Percentiles rank a stretch among this genome's conserved stretches.
phyloP scores from a whole-genome alignment of 768 basidiomycete species.

The Boletus vinaceobasis region DNA sequence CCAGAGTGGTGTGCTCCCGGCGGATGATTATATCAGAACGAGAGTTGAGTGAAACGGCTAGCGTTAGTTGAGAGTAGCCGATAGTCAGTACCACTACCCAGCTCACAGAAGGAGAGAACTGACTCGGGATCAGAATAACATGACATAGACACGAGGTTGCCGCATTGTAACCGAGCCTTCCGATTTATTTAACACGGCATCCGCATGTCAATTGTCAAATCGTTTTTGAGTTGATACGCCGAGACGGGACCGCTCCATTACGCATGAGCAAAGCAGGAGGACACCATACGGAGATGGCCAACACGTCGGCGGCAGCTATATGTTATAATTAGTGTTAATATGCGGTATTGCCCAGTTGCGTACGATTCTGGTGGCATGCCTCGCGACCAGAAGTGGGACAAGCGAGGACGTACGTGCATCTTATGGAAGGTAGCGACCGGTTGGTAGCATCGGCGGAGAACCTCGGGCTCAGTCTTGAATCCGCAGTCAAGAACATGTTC shows the following conservation, averaged over 20 bases:
- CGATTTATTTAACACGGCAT: not conserved
- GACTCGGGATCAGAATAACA: not conserved
- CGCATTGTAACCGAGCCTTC: not conserved
- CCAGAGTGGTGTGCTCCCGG: constrained; percentile 75
- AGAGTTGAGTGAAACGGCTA: too few species aligned
- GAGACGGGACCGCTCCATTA: constrained; percentile 13
- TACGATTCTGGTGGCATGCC: not conserved
- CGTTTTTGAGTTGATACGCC: constrained; percentile 6
- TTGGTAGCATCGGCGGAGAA: constrained; percentile 12
- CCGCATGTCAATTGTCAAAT: not conserved
- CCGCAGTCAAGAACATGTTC: constrained; percentile 6
- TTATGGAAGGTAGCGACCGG: not conserved
- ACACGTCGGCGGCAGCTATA: not conserved
- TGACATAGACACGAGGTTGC: not conserved
- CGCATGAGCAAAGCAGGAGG: not conserved
- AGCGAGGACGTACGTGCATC: not conserved
- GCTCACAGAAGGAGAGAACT: too few species aligned
- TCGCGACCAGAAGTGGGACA: not conserved
- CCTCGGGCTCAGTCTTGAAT: not conserved
- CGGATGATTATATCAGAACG: constrained; percentile 33
- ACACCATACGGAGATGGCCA: constrained; percentile 1
- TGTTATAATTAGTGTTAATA: not conserved
- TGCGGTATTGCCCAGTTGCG: not conserved
- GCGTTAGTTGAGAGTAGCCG: too few species aligned
- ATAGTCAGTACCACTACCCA: too few species aligned